These are phyloP conservation scores for Byssoonygena ceratinophila DNA, from an alignment of 2,329 filamentous ascomycete genomes.

Conservation along the genomic window DNA sequence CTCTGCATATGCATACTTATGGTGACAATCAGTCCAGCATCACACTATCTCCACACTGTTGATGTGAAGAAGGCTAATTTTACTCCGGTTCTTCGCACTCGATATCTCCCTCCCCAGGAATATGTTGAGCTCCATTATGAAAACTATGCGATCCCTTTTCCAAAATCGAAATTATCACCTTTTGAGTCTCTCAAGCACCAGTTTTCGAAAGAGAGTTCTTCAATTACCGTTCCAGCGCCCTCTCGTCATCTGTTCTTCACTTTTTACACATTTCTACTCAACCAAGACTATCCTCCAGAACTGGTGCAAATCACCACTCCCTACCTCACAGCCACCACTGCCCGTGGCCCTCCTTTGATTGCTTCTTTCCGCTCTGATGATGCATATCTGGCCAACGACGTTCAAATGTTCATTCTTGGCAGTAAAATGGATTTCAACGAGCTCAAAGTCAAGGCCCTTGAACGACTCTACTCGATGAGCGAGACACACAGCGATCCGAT, in stretches of 20 bases:
- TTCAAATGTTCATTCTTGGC: constrained; percentile 16
- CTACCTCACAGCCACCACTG: constrained; percentile 5
- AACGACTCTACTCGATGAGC: constrained; percentile 13
- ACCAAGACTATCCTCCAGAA: constrained; percentile 15
- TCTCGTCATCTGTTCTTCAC: constrained; percentile 13
- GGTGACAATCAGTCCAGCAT: constrained; percentile 12
- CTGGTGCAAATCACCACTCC: constrained; percentile 8
- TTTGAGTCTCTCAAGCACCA: constrained; percentile 9
- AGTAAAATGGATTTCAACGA: constrained; percentile 14
- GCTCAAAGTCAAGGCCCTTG: constrained; percentile 11
- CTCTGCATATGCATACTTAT: background rate
- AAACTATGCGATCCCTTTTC: constrained; percentile 13
- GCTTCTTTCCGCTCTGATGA: background rate
- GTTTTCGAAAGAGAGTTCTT: background rate
- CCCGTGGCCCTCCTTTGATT: constrained; percentile 14
- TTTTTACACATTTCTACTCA: constrained; percentile 14
- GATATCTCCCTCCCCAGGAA: constrained; percentile 6
- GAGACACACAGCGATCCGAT: constrained; percentile 14
- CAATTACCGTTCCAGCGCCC: constrained; percentile 8
- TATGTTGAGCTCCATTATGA: constrained; percentile 15
- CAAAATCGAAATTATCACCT: constrained; percentile 4
- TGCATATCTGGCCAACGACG: constrained; percentile 13
- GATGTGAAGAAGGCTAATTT: constrained; percentile 10
- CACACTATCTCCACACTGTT: constrained; percentile 16
- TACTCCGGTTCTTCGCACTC: constrained; percentile 13